Percentiles rank a stretch among this genome's conserved stretches.
These are phyloP conservation scores for Podaxis mareebaensis DNA, from an alignment of 768 basidiomycete species.

Conservation along the genomic window DNA sequence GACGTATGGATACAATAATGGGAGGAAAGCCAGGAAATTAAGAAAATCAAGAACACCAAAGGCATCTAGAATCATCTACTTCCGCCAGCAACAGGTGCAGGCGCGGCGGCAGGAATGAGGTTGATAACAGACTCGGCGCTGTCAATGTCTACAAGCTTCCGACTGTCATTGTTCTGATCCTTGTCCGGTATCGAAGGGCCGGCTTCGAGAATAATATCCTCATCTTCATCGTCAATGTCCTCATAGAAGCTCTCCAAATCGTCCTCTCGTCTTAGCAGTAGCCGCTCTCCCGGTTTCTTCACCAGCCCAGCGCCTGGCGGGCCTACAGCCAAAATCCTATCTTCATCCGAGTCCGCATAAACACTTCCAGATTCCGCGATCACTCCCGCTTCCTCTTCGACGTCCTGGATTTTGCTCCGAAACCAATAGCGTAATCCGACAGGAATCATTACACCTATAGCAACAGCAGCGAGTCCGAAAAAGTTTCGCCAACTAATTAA, in stretches of 20 bases:
- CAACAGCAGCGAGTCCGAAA: constrained; percentile 79
- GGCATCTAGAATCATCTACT: not conserved
- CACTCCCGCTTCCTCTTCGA: constrained; percentile 33
- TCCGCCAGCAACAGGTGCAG: not conserved
- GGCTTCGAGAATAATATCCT: constrained; percentile 73
- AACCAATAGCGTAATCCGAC: constrained; percentile 88
- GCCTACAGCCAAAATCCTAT: constrained; percentile 57
- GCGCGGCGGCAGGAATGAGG: not conserved
- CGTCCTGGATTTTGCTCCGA: constrained; percentile 55
- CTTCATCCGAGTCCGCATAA: constrained; percentile 31
- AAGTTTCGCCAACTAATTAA: constrained; percentile 92
- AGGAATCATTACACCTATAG: constrained; percentile 90
- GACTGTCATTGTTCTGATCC: not conserved
- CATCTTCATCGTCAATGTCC: constrained; percentile 54
- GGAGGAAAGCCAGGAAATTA: not conserved
- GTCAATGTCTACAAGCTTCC: constrained; percentile 10
- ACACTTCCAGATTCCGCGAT: constrained; percentile 28
- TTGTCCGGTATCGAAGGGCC: constrained; percentile 43
- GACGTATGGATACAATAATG: not conserved
- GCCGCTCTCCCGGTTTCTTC: constrained; percentile 31
- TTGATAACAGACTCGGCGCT: constrained; percentile 2
- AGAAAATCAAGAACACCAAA: not conserved
- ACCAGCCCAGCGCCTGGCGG: constrained; percentile 47
- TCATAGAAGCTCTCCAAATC: constrained; percentile 28
- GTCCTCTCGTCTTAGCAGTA: constrained; percentile 35